A percentile compares a stretch with the other conserved stretches of the same genome.
These are phyloP conservation scores for Kalmanozyma brasiliensis DNA, from an alignment of 1,284 basidiomycete species.

Conservation along the genomic window DNA sequence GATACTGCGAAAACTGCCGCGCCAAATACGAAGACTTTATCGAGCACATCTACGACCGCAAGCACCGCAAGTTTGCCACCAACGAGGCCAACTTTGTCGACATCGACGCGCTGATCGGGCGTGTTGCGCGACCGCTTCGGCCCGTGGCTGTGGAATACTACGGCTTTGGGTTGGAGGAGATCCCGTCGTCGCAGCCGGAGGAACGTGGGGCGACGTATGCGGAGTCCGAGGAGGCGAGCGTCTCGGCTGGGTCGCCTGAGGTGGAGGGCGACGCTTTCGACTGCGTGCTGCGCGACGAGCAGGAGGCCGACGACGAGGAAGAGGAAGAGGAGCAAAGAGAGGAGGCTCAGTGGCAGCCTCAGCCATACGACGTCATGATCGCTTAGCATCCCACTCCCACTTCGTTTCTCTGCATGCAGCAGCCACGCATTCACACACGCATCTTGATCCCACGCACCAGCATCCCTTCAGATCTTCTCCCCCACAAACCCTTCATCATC, in stretches of 20 bases:
- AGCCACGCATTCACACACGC: too few species aligned
- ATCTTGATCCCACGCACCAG: too few species aligned
- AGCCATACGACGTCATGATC: too few species aligned
- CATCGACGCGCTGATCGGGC: constrained; percentile 81
- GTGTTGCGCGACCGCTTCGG: constrained; percentile 71
- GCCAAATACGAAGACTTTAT: constrained; percentile 89
- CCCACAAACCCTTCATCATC: too few species aligned
- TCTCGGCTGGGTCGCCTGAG: constrained; percentile 33
- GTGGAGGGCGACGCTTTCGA: constrained; percentile 4
- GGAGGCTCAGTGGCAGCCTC: too few species aligned
- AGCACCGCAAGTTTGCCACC: constrained; percentile 86
- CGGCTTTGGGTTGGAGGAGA: constrained; percentile 33
- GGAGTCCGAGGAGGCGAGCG: constrained; percentile 40
- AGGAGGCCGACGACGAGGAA: constrained; percentile 1
- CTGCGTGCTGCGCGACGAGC: neutral
- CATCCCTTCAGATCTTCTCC: too few species aligned
- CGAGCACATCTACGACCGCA: constrained; percentile 81
- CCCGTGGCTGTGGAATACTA: constrained; percentile 21
- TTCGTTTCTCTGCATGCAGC: too few species aligned
- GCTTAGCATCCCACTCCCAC: too few species aligned
- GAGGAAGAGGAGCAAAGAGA: too few species aligned
- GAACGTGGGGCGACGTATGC: constrained; percentile 18
- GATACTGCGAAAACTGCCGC: constrained; percentile 98
- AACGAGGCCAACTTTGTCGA: constrained; percentile 83
- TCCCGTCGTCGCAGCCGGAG: constrained; percentile 43